Evolutionary conservation across 768 basidiomycete genomes (phyloP).

Genomic region (Clavaria fumosa): DNA sequence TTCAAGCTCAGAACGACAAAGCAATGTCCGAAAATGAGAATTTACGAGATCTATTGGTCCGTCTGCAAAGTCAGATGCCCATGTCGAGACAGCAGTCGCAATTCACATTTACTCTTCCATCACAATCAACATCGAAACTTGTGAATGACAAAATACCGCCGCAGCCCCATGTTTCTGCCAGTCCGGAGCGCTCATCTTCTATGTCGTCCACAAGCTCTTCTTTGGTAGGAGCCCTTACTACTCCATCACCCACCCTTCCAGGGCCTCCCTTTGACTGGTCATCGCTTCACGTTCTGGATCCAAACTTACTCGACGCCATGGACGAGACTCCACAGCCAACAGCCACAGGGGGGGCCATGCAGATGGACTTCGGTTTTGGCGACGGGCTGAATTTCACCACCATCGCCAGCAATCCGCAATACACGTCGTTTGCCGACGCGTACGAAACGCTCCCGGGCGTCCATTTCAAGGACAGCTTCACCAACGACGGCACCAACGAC

Average conservation of each 20-base stretch:
- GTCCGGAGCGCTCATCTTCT: constrained; percentile 9
- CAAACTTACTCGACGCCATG: constrained; percentile 43
- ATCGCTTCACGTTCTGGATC: constrained; percentile 56
- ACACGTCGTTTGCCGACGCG: constrained; percentile 61
- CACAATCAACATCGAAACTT: too few species aligned
- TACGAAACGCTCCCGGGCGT: constrained; percentile 32
- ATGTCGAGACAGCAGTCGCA: constrained; percentile 58
- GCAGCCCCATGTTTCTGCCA: constrained; percentile 11
- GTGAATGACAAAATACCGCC: constrained; percentile 11
- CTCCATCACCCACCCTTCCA: constrained; percentile 19
- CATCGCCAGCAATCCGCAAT: constrained; percentile 70
- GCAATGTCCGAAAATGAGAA: constrained; percentile 75
- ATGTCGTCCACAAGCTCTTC: constrained; percentile 13
- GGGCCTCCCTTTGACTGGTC: constrained; percentile 43
- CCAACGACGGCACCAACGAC: too few species aligned
- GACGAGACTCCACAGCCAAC: constrained; percentile 44
- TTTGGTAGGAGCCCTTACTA: constrained; percentile 9
- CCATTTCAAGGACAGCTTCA: too few species aligned
- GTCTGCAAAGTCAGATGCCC: constrained; percentile 80
- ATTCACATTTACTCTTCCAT: constrained; percentile 79
- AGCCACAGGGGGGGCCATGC: constrained; percentile 41
- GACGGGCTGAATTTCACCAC: constrained; percentile 50
- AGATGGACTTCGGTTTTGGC: constrained; percentile 45
- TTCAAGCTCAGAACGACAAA: constrained; percentile 69
- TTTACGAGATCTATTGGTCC: constrained; percentile 66